A percentile compares a stretch with the other conserved stretches of the same genome.
phyloP scores from a whole-genome alignment of 371 early-diverging fungal species.

The Actinomucor elegans region DNA sequence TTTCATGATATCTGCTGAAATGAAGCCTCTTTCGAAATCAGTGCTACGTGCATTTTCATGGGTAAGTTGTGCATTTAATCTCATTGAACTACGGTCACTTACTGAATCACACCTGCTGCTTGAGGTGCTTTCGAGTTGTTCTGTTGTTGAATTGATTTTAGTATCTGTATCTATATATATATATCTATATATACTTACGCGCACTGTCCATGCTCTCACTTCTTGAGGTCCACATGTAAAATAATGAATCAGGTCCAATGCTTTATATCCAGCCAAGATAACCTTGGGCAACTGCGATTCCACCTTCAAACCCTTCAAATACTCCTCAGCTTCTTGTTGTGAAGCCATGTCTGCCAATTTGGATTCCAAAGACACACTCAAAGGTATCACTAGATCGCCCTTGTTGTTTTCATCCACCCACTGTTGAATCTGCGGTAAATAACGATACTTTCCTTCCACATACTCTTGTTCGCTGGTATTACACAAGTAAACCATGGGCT shows the following conservation, averaged over 20 bases:
- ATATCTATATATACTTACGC: conserved; percentile 29
- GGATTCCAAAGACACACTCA: conserved; percentile 81
- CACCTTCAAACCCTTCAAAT: conserved; percentile 35
- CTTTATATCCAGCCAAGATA: conserved; percentile 83
- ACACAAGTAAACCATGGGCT: conserved; percentile 92
- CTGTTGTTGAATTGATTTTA: conserved; percentile 10
- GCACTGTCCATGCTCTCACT: conserved; percentile 82
- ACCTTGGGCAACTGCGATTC: conserved; percentile 73
- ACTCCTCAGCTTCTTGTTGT: conserved; percentile 42
- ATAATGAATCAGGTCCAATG: conserved; percentile 86
- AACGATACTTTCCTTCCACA: conserved; percentile 41
- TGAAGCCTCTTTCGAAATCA: conserved; percentile 91
- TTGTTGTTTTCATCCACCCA: conserved; percentile 90
- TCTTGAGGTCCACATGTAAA: conserved; percentile 91
- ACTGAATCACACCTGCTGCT: conserved; percentile 87
- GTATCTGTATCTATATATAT: not conserved
- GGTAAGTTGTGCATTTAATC: too few relatives aligned
- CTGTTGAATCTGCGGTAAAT: conserved; percentile 67
- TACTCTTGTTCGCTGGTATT: conserved; percentile 83
- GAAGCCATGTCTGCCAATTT: conserved; percentile 41
- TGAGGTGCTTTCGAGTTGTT: conserved; percentile 87
- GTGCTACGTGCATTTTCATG: too few relatives aligned
- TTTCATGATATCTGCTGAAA: conserved; percentile 90
- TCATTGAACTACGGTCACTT: conserved; percentile 8
- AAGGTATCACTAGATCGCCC: conserved; percentile 86